Evolutionary conservation across 2,329 filamentous ascomycete genomes (phyloP).

Genomic region (Cordyceps militaris): DNA sequence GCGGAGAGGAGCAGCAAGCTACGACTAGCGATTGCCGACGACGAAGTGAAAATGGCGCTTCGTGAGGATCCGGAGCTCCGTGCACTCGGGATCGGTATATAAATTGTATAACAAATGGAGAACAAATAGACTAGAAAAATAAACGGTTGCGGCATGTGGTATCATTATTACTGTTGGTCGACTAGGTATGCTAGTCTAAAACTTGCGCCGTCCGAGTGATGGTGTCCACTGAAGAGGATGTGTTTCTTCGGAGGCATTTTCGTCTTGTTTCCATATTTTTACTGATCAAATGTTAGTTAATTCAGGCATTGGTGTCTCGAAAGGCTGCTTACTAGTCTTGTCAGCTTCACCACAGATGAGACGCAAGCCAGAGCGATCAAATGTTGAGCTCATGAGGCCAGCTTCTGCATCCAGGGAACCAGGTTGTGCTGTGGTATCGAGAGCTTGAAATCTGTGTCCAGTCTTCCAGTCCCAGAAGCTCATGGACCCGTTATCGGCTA

Average conservation of each 20-base stretch:
- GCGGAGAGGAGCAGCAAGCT: slow-evolving; percentile 85
- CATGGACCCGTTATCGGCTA: slow-evolving; percentile 85
- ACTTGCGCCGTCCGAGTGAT: slow-evolving; percentile 69
- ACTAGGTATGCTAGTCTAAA: slow-evolving; percentile 36
- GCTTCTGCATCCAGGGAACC: slow-evolving; percentile 90
- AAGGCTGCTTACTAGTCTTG: slow-evolving; percentile 64
- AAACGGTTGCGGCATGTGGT: slow-evolving; percentile 5
- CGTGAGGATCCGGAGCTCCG: slow-evolving; percentile 83
- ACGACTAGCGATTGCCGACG: slow-evolving; percentile 76
- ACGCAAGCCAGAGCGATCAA: slow-evolving; percentile 80
- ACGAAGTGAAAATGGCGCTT: slow-evolving; percentile 83
- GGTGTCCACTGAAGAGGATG: slow-evolving; percentile 93
- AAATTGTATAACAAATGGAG: slow-evolving; percentile 21
- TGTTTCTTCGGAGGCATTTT: slow-evolving; percentile 80
- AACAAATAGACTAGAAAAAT: slow-evolving; percentile 1
- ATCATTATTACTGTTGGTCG: slow-evolving; percentile 1
- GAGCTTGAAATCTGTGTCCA: slow-evolving; percentile 80
- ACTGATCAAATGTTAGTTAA: slow-evolving; percentile 39
- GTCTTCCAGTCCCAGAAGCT: slow-evolving; percentile 99
- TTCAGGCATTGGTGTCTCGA: background rate
- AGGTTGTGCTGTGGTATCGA: slow-evolving; percentile 89
- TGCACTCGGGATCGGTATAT: slow-evolving; percentile 58
- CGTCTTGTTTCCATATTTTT: slow-evolving; percentile 95
- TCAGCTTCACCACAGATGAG: slow-evolving; percentile 93
- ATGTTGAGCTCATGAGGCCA: slow-evolving; percentile 89